These are phyloP conservation scores for Spinacia oleracea DNA, from an alignment of 179 eudicot species.

Conservation along the genomic window DNA sequence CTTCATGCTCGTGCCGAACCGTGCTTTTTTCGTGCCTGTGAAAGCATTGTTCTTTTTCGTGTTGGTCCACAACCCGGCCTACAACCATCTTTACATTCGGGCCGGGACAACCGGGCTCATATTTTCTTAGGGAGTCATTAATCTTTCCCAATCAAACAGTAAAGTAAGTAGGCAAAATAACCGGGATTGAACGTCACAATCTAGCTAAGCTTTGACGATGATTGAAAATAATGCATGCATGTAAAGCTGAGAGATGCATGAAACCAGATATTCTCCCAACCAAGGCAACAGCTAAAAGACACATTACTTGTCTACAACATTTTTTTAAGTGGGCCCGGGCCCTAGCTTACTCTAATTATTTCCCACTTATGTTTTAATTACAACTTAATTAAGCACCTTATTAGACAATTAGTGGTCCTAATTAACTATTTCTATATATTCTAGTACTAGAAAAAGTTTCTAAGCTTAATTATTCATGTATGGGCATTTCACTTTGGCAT, in stretches of 20 bases:
- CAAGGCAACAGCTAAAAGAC: constrained; percentile 11
- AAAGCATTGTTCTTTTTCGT: too few relatives aligned
- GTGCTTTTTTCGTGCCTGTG: too few relatives aligned
- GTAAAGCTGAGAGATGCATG: constrained; percentile 3
- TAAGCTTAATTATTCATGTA: not conserved
- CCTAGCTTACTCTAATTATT: not conserved
- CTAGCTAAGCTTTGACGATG: not conserved
- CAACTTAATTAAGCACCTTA: not conserved
- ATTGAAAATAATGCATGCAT: constrained; percentile 5
- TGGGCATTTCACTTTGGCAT: not conserved
- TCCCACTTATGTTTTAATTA: not conserved
- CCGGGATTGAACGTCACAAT: not conserved
- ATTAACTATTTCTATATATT: not conserved
- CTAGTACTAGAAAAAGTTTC: not conserved
- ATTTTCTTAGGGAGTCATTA: not conserved
- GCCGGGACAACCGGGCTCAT: not conserved
- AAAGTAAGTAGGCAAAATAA: too few relatives aligned
- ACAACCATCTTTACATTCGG: too few relatives aligned
- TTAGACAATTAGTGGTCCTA: too few relatives aligned
- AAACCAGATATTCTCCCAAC: constrained; percentile 13
- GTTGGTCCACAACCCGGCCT: too few relatives aligned
- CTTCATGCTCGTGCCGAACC: too few relatives aligned
- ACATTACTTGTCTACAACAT: constrained; percentile 4
- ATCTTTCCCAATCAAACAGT: not conserved
- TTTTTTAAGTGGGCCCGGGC: constrained; percentile 9